Evolutionary conservation across 768 basidiomycete species (phyloP).

Genomic region (Infundibulicybe gibba): DNA sequence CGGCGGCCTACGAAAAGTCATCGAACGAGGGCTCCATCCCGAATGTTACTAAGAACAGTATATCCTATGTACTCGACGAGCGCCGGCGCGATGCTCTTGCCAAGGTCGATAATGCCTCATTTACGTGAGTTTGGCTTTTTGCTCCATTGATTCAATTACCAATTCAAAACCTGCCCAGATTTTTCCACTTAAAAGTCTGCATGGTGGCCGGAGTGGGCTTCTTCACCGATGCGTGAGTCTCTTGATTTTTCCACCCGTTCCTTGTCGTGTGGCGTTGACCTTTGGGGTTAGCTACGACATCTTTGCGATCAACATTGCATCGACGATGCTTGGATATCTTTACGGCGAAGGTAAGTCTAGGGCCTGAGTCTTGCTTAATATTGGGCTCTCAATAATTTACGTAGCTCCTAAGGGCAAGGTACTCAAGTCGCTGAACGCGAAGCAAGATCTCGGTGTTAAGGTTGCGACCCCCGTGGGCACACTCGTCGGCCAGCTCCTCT

Average conservation of each 20-base stretch:
- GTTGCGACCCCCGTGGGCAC: slow-evolving; percentile 77
- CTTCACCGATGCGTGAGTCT: slow-evolving; percentile 80
- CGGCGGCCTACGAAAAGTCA: slow-evolving; percentile 33
- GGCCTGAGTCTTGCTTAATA: background rate
- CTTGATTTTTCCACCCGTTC: background rate
- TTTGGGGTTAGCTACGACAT: slow-evolving; percentile 60
- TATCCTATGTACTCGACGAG: slow-evolving; percentile 53
- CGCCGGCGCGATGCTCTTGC: slow-evolving; percentile 77
- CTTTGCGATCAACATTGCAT: slow-evolving; percentile 86
- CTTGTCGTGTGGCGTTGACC: background rate
- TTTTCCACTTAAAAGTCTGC: slow-evolving; percentile 83
- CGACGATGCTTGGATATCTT: slow-evolving; percentile 80
- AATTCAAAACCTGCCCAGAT: slow-evolving; percentile 26
- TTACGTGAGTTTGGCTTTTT: slow-evolving; percentile 51
- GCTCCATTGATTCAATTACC: background rate
- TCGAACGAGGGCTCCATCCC: slow-evolving; percentile 29
- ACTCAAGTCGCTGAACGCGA: slow-evolving; percentile 43
- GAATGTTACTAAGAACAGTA: slow-evolving; percentile 21
- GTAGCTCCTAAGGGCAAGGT: slow-evolving; percentile 20
- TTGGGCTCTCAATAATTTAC: background rate
- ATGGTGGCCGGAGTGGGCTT: slow-evolving; percentile 78
- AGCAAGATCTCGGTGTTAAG: slow-evolving; percentile 77
- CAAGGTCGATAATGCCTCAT: slow-evolving; percentile 84
- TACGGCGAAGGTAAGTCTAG: slow-evolving; percentile 43
- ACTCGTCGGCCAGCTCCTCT: slow-evolving; percentile 70